These are phyloP conservation scores for Penicillium cosmopolitanum DNA, from an alignment of 495 filamentous ascomycete genomes.

Conservation along the genomic window DNA sequence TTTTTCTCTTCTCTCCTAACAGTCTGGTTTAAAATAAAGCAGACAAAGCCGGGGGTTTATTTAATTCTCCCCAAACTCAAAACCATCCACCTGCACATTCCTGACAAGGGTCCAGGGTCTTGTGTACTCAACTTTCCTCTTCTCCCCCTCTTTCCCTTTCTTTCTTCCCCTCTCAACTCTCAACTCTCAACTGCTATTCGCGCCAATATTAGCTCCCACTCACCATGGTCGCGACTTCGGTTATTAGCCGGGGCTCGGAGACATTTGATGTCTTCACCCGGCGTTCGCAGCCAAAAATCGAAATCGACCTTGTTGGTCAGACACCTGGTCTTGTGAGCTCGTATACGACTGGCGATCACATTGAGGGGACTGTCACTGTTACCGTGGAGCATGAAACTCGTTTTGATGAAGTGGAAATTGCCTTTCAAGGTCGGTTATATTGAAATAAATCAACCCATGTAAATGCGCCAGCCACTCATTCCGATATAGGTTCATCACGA, in stretches of 20 bases:
- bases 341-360: conserved; percentile 63
- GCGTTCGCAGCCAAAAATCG: conserved; percentile 37
- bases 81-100: background rate
- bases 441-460: conserved; percentile 16
- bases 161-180: background rate
- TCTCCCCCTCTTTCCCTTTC: background rate
- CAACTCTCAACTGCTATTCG: conserved; percentile 2
- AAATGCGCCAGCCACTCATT: conserved; percentile 9
- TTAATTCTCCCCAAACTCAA: conserved; percentile 5
- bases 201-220: background rate
- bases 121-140: background rate
- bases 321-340: conserved; percentile 44
- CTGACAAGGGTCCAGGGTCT: conserved; percentile 3
- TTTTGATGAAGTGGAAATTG: conserved; percentile 82
- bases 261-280: conserved; percentile 34
- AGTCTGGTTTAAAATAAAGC: conserved; percentile 2
- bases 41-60: background rate
- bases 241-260: conserved; percentile 33
- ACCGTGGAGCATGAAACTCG: conserved; percentile 65
- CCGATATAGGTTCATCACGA: conserved; percentile 44
- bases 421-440: conserved; percentile 68
- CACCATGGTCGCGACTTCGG: conserved; percentile 30
- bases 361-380: conserved; percentile 62
- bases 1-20: conserved; percentile 13
- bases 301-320: conserved; percentile 40